Percentiles rank a stretch among this genome's conserved stretches.
phyloP scores from a whole-genome alignment of 306 rosid genomes.

The Casuarina equisetifolia region DNA sequence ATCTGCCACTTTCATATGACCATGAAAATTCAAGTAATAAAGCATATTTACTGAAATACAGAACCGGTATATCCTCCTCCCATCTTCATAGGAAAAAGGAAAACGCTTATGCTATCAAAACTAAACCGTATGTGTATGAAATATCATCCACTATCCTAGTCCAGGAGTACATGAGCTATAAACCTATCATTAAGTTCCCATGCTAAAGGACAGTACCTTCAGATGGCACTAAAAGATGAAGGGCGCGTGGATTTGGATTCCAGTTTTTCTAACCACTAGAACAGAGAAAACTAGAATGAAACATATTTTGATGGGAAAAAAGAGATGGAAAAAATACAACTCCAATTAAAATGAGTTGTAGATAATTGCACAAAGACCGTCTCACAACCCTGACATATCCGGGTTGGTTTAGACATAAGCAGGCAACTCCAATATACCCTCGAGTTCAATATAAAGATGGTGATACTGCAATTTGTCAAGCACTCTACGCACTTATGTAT shows the following conservation, averaged over 20 bases:
- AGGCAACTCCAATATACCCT: neutral
- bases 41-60: no score
- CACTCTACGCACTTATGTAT: neutral
- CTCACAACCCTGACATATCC: neutral
- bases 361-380: neutral
- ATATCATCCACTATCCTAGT: no score
- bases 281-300: no score
- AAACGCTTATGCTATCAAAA: no score
- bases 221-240: neutral
- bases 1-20: no score
- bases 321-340: neutral
- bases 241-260: neutral
- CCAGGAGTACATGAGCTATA: no score
- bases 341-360: neutral
- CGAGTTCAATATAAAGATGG: neutral
- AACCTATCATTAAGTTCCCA: no score
- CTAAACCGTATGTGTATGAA: no score
- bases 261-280: no score
- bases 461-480: constrained; percentile 1
- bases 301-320: no score
- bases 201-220: neutral
- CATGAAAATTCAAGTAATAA: no score
- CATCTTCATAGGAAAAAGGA: neutral
- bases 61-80: neutral
- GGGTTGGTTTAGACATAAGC: neutral